Evolutionary conservation across 2,329 filamentous ascomycete genomes (phyloP).

Genomic region (Calonectria honghensis): DNA sequence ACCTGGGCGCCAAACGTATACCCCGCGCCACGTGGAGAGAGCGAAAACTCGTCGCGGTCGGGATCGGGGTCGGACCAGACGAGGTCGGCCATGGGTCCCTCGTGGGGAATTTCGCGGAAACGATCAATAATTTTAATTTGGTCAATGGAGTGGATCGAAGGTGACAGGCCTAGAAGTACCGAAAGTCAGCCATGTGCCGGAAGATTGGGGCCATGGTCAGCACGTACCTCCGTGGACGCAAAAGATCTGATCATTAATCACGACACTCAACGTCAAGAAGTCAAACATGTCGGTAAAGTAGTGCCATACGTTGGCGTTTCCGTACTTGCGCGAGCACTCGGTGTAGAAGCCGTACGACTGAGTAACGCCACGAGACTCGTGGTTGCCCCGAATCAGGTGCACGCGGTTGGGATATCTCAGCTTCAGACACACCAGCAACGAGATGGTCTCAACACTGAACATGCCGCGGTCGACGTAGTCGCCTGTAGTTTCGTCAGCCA

Average conservation of each 20-base stretch:
- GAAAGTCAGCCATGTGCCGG: slow-evolving; percentile 31
- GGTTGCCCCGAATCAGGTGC: slow-evolving; percentile 96
- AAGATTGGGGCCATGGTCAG: slow-evolving; percentile 31
- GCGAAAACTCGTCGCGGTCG: slow-evolving; percentile 97
- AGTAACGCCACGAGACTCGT: slow-evolving; percentile 97
- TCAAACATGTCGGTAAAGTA: slow-evolving; percentile 99
- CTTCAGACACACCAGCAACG: slow-evolving; percentile 96
- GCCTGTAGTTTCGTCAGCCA: slow-evolving; percentile 69
- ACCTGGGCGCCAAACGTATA: slow-evolving; percentile 99
- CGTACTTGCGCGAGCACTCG: slow-evolving; percentile 97
- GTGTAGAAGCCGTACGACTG: slow-evolving; percentile 99
- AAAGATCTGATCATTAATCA: slow-evolving; percentile 99
- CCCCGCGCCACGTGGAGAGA: slow-evolving; percentile 93
- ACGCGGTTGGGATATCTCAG: slow-evolving; percentile 97
- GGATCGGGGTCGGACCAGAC: slow-evolving; percentile 99
- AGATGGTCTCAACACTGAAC: slow-evolving; percentile 99
- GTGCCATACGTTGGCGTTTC: slow-evolving; percentile 99
- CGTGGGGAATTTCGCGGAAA: slow-evolving; percentile 98
- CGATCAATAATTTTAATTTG: slow-evolving; percentile 99
- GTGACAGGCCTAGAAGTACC: slow-evolving; percentile 78
- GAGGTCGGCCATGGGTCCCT: slow-evolving; percentile 99
- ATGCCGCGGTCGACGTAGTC: slow-evolving; percentile 99
- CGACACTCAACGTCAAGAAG: slow-evolving; percentile 95
- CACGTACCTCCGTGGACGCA: slow-evolving; percentile 91
- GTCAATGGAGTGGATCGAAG: slow-evolving; percentile 97